phyloP scores from a whole-genome alignment of 495 filamentous ascomycete genomes.

The Penicillium silybi region DNA sequence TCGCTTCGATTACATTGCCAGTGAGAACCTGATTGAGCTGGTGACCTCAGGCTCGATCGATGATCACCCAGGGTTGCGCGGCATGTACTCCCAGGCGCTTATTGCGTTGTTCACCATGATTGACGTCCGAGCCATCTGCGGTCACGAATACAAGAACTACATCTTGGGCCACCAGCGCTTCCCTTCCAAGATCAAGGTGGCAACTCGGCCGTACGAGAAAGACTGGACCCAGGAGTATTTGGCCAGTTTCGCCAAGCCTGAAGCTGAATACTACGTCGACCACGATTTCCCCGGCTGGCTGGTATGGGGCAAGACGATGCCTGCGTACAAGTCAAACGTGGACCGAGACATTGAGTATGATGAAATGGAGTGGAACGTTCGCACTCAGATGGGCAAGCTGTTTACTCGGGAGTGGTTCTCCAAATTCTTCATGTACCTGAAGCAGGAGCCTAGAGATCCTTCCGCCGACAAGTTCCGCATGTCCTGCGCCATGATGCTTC shows the following conservation, averaged over 20 bases:
- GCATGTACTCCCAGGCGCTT: conserved; percentile 75
- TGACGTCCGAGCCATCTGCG: conserved; percentile 79
- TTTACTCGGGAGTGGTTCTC: conserved; percentile 83
- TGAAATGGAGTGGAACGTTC: conserved; percentile 68
- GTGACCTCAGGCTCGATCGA: conserved; percentile 82
- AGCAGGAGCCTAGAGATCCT: conserved; percentile 90
- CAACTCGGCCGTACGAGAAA: conserved; percentile 67
- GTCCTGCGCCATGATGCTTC: conserved; percentile 76
- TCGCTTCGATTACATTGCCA: conserved; percentile 82
- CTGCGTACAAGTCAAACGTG: conserved; percentile 67
- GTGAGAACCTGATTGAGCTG: conserved; percentile 76
- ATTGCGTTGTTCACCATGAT: conserved; percentile 76
- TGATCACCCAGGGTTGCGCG: conserved; percentile 79
- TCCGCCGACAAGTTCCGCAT: conserved; percentile 83
- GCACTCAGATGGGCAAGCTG: conserved; percentile 75
- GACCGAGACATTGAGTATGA: conserved; percentile 74
- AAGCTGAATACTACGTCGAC: conserved; percentile 86
- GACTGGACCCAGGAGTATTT: conserved; percentile 76
- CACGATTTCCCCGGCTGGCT: conserved; percentile 93
- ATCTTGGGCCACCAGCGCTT: conserved; percentile 71
- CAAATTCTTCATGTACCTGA: conserved; percentile 85
- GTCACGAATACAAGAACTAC: conserved; percentile 80
- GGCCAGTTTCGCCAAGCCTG: conserved; percentile 69
- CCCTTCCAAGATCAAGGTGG: conserved; percentile 68
- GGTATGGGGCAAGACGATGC: conserved; percentile 87